These are phyloP conservation scores for Puccinia hordei DNA, from an alignment of 1,284 basidiomycete species.

Conservation along the genomic window DNA sequence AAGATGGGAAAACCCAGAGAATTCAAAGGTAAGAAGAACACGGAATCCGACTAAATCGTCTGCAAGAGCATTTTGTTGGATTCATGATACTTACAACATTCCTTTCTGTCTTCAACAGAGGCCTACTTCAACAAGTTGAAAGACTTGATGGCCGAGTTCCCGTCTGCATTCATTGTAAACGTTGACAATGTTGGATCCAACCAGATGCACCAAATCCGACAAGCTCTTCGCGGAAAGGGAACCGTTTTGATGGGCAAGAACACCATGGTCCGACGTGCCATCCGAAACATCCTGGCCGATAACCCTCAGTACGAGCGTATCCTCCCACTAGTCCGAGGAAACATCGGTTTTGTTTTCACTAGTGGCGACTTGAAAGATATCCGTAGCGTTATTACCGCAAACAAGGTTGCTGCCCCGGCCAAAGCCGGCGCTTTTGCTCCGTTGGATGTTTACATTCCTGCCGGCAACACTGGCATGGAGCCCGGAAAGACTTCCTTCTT, in stretches of 20 bases:
- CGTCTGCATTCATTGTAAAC: slow-evolving; percentile 98
- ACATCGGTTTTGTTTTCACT: slow-evolving; percentile 99
- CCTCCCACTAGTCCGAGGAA: slow-evolving; percentile 91
- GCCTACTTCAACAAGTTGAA: slow-evolving; percentile 92
- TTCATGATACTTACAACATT: neutral
- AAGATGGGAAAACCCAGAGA: slow-evolving; percentile 50
- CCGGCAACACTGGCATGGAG: slow-evolving; percentile 99
- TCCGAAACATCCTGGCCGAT: slow-evolving; percentile 85
- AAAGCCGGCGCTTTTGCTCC: slow-evolving; percentile 96
- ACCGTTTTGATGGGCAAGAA: slow-evolving; percentile 99
- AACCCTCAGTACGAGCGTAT: slow-evolving; percentile 93
- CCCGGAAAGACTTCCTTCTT: slow-evolving; percentile 99
- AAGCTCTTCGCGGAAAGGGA: slow-evolving; percentile 92
- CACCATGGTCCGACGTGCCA: slow-evolving; percentile 99
- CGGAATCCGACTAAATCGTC: too few species aligned
- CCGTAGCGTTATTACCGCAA: slow-evolving; percentile 85
- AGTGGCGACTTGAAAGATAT: slow-evolving; percentile 88
- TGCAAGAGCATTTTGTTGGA: neutral
- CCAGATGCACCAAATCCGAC: slow-evolving; percentile 98
- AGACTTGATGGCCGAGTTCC: slow-evolving; percentile 85
- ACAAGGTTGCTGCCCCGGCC: slow-evolving; percentile 97
- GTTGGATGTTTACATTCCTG: slow-evolving; percentile 86
- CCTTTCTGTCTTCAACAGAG: slow-evolving; percentile 88
- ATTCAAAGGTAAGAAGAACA: slow-evolving; percentile 43
- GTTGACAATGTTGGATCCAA: slow-evolving; percentile 99